phyloP scores from a whole-genome alignment of 305 asterid species.

The Fraxinus angustifolia region DNA sequence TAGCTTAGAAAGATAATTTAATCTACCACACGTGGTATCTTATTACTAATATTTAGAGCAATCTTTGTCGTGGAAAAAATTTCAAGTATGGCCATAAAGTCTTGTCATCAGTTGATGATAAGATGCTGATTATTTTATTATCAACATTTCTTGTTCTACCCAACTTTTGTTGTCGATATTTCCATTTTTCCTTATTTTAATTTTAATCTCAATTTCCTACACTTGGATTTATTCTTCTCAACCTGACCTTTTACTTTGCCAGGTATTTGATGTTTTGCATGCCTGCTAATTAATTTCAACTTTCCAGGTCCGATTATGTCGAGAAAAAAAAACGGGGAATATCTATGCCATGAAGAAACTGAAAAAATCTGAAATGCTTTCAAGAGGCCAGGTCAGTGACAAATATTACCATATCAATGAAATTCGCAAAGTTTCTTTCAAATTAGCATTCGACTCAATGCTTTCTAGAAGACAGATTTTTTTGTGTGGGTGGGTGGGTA shows the following conservation, averaged over 20 bases:
- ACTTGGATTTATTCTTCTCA: neutral
- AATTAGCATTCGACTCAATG: neutral
- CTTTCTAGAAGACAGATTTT: neutral
- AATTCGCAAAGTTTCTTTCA: conserved; percentile 3
- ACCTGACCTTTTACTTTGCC: neutral
- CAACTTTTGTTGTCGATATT: neutral
- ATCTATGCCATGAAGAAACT: conserved; percentile 96
- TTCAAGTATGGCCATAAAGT: neutral
- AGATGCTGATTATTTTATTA: neutral
- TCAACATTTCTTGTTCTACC: neutral
- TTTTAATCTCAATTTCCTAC: neutral
- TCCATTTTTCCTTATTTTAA: neutral
- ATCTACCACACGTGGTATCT: neutral
- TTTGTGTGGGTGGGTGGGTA: neutral
- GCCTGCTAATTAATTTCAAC: conserved; percentile 23
- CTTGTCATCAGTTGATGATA: neutral
- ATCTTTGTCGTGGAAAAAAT: neutral
- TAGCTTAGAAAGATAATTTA: neutral
- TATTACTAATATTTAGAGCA: neutral
- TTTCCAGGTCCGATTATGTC: conserved; percentile 76
- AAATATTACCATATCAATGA: conserved; percentile 4
- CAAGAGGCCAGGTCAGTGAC: conserved; percentile 80
- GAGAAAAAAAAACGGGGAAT: conserved; percentile 84
- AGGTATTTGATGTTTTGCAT: neutral
- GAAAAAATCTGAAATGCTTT: conserved; percentile 96